Percentiles rank a stretch among this genome's conserved stretches.
Conservation (phyloP, 2,329 filamentous ascomycete species). For the Ophidiomyces ophidiicola region DNA sequence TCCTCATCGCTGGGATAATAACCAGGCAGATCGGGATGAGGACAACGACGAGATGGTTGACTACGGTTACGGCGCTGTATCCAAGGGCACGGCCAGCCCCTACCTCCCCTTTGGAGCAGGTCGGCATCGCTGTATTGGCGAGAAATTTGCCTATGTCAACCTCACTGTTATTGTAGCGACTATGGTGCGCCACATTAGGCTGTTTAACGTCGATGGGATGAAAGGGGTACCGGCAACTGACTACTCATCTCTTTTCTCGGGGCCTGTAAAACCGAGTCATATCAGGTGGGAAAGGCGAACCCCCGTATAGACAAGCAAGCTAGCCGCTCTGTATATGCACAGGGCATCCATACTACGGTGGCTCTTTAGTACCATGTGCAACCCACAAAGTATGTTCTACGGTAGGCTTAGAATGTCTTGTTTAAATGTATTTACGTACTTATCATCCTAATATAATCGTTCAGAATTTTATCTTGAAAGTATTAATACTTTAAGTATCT, state of each 20-base stretch:
- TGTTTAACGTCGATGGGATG: slow-evolving; percentile 46
- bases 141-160: slow-evolving; percentile 64
- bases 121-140: slow-evolving; percentile 61
- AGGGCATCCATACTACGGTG: too few relatives aligned
- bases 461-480: too few relatives aligned
- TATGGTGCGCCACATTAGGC: slow-evolving; percentile 49
- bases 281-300: slow-evolving; percentile 11
- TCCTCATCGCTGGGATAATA: slow-evolving; percentile 46
- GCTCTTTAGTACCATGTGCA: too few relatives aligned
- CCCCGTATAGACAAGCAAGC: too few relatives aligned
- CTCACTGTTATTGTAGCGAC: slow-evolving; percentile 52
- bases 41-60: slow-evolving; percentile 46
- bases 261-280: slow-evolving; percentile 5
- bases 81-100: slow-evolving; percentile 48
- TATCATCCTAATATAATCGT: too few relatives aligned
- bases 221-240: slow-evolving; percentile 51
- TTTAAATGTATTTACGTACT: too few relatives aligned
- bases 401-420: too few relatives aligned
- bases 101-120: slow-evolving; percentile 64
- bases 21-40: slow-evolving; percentile 24
- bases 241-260: slow-evolving; percentile 34
- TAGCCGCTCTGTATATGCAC: too few relatives aligned
- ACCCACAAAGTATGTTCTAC: too few relatives aligned
- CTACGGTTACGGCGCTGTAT: slow-evolving; percentile 50
- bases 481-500: too few relatives aligned